Conservation (phyloP, 2,329 filamentous ascomycete genomes). For the Epichloe uncinata region DNA sequence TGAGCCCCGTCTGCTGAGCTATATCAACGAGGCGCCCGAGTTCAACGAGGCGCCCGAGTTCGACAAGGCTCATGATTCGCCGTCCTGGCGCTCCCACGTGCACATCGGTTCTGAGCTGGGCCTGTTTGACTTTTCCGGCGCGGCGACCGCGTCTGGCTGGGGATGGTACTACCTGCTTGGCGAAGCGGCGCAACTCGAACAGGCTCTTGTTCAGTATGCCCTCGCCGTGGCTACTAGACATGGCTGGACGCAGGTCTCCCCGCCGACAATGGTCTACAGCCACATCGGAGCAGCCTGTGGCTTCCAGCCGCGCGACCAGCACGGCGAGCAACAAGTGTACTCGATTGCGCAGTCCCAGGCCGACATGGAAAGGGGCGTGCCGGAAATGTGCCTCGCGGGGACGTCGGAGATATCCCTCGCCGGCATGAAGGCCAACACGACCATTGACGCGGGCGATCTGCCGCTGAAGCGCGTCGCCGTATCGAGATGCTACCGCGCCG, state of each 20-base stretch:
- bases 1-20: constrained; percentile 52
- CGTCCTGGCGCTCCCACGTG: constrained; percentile 60
- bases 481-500: constrained; percentile 88
- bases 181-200: constrained; percentile 85
- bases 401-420: constrained; percentile 94
- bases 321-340: constrained; percentile 90
- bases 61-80: constrained; percentile 14
- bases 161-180: constrained; percentile 96
- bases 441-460: constrained; percentile 50
- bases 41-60: constrained; percentile 25
- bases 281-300: constrained; percentile 86
- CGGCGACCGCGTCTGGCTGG: constrained; percentile 78
- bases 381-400: constrained; percentile 64
- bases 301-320: constrained; percentile 82
- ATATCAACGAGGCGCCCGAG: constrained; percentile 61
- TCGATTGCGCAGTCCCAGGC: constrained; percentile 52
- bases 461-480: constrained; percentile 72
- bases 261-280: constrained; percentile 81
- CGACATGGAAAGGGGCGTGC: constrained; percentile 48
- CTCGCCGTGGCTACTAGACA: constrained; percentile 56
- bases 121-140: constrained; percentile 78
- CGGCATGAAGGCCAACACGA: constrained; percentile 68
- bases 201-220: constrained; percentile 81
- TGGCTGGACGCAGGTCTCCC: constrained; percentile 70
- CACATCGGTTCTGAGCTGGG: constrained; percentile 77